phyloP scores from a whole-genome alignment of 2,329 filamentous ascomycete species.

The Fusarium vanettenii region DNA sequence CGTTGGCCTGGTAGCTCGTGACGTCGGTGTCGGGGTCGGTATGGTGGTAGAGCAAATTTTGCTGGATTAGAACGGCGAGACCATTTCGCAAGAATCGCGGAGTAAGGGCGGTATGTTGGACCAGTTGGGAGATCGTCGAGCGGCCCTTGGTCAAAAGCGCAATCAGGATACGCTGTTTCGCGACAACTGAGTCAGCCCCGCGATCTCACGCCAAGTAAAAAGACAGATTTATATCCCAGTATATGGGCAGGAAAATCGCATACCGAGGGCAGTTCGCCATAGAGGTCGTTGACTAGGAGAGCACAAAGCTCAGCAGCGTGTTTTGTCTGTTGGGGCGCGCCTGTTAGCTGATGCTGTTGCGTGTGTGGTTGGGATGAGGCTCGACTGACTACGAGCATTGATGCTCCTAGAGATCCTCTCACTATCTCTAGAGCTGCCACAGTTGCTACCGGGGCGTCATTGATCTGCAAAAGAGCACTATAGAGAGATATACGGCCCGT shows the following conservation, averaged over 20 bases:
- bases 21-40: conserved; percentile 70
- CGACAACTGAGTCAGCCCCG: conserved; percentile 44
- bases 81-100: conserved; percentile 83
- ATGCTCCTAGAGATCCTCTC: conserved; percentile 81
- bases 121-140: conserved; percentile 76
- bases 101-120: conserved; percentile 77
- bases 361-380: conserved; percentile 25
- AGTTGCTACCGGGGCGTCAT: conserved; percentile 76
- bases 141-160: conserved; percentile 83
- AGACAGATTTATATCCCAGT: conserved; percentile 5
- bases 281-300: conserved; percentile 87
- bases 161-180: conserved; percentile 81
- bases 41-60: conserved; percentile 84
- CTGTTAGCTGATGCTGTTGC: conserved; percentile 39
- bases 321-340: conserved; percentile 64
- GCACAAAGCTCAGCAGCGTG: conserved; percentile 88
- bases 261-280: conserved; percentile 94
- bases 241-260: conserved; percentile 49
- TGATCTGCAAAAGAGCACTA: conserved; percentile 50
- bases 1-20: conserved; percentile 87
- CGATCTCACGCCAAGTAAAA: conserved; percentile 26
- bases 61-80: conserved; percentile 86
- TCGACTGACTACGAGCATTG: conserved; percentile 64
- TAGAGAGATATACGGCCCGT: conserved; percentile 10
- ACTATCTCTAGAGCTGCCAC: conserved; percentile 81